phyloP scores from a whole-genome alignment of 2,329 filamentous ascomycete species.

The Botrytis hyacinthi region DNA sequence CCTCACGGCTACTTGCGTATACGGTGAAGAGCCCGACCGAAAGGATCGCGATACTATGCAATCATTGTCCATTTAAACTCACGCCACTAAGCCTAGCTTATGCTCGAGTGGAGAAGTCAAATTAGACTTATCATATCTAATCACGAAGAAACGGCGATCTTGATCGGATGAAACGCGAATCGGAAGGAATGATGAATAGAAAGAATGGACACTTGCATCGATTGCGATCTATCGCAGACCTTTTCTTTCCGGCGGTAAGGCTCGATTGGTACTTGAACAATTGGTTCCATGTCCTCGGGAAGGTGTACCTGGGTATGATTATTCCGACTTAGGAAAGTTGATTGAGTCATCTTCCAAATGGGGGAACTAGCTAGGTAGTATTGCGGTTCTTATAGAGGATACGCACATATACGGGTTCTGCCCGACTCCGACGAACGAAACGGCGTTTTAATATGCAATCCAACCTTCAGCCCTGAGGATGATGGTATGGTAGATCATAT shows the following conservation, averaged over 20 bases:
- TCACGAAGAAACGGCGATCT: neutral
- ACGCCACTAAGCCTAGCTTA: neutral
- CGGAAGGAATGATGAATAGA: neutral
- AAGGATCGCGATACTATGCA: neutral
- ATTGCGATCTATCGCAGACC: neutral
- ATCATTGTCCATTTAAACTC: neutral
- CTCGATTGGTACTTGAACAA: neutral
- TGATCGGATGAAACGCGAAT: neutral
- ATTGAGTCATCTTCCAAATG: neutral
- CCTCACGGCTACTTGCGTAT: neutral
- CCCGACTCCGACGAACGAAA: conserved; percentile 3
- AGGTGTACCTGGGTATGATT: neutral
- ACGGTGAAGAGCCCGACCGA: neutral
- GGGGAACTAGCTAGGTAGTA: neutral
- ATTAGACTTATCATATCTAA: neutral
- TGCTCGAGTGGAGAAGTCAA: neutral
- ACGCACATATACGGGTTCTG: conserved; percentile 4
- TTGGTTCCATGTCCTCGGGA: neutral
- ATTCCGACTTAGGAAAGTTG: neutral
- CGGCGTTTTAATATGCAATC: neutral
- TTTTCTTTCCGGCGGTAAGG: neutral
- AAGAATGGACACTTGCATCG: neutral
- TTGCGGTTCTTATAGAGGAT: neutral
- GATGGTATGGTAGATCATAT: neutral
- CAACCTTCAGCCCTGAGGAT: neutral